Base-by-base conservation (phyloP, 306 rosid genomes). In the Begonia fuchsioides region DNA sequence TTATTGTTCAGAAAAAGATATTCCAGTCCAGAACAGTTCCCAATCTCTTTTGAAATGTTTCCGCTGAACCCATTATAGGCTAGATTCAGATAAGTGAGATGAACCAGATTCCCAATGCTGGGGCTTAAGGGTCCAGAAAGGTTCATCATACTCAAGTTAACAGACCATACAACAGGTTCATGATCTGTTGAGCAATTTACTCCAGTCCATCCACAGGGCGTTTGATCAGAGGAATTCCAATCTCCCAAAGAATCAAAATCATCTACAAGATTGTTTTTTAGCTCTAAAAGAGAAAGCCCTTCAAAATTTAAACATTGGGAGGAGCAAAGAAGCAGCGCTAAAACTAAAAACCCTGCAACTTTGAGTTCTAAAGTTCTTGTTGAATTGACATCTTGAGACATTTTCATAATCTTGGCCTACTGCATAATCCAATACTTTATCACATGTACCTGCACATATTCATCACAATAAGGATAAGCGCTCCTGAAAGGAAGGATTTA, bases 201-300 rank as follows among this genome's bases (percentile, higher is more conserved):
- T 51, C 94, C 96, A 35, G 20, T 13, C 98, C 98, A 92, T 43
- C 68, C 43, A 47, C 98, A 92, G 3, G 98, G 98, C 35, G 82
- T 77, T 62, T 52, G 70, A 68, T 92, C 96, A 56, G 64, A 38
- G 49, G 73, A 50, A 38, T 72, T 75, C 98, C 96, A 92, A 55
- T 64, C 76, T 39, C 40, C 49, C 65, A 92, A 62, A 49, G 3
- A 2, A 61, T 76, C 53, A 41, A 9, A 47, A 3, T 58, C 59
- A 63, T 85, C 87, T 41, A 15, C 17, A 46, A 92, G 47, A 61
- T 74, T 73, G 9, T 50, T 69, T 69, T 79, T 92, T 56, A 92
- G 72, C 60, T 75, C 81, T 26, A 77, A 64, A 17, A 92, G 94
- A 56, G 54, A 71, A 44, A 53, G 44, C 56, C 95, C 93, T 62